Evolutionary conservation across 1,139 yeast species (phyloP).

Genomic region (Debaryomyces fabryi): DNA sequence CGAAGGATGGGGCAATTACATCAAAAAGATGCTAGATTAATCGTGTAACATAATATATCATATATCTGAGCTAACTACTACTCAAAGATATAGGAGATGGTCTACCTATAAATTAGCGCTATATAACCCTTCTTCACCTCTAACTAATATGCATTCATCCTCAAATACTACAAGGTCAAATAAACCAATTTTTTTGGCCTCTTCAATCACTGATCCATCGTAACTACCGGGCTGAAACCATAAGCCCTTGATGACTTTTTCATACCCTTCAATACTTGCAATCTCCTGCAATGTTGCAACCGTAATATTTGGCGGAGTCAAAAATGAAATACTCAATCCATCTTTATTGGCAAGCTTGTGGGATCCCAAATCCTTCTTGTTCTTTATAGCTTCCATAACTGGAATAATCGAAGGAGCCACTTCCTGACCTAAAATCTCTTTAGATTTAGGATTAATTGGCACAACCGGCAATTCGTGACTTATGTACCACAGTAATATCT

Average conservation of each 20-base stretch:
- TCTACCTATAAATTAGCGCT: conserved; percentile 29
- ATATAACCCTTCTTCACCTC: conserved; percentile 61
- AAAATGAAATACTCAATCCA: conserved; percentile 60
- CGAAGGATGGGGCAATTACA: conserved; percentile 53
- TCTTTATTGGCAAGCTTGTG: conserved; percentile 35
- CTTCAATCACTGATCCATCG: conserved; percentile 53
- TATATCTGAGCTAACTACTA: background rate
- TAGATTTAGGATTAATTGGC: conserved; percentile 65
- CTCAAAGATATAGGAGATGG: background rate
- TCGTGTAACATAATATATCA: conserved; percentile 5
- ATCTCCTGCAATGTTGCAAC: conserved; percentile 48
- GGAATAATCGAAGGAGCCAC: conserved; percentile 41
- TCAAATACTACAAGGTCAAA: conserved; percentile 53
- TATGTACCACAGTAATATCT: conserved; percentile 70
- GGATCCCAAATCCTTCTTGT: conserved; percentile 25
- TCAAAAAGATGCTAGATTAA: conserved; percentile 47
- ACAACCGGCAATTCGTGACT: conserved; percentile 58
- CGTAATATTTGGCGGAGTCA: conserved; percentile 74
- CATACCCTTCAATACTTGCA: conserved; percentile 31
- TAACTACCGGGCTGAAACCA: conserved; percentile 89
- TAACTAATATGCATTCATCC: conserved; percentile 70
- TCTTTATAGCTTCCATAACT: conserved; percentile 31
- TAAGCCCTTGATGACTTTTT: conserved; percentile 51
- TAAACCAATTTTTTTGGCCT: conserved; percentile 40
- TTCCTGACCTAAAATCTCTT: conserved; percentile 47